Evolutionary conservation across 352 stramenopile species (phyloP), one percentile per base, ranked within the genome.

Genomic region (Pythium rishiriense): DNA sequence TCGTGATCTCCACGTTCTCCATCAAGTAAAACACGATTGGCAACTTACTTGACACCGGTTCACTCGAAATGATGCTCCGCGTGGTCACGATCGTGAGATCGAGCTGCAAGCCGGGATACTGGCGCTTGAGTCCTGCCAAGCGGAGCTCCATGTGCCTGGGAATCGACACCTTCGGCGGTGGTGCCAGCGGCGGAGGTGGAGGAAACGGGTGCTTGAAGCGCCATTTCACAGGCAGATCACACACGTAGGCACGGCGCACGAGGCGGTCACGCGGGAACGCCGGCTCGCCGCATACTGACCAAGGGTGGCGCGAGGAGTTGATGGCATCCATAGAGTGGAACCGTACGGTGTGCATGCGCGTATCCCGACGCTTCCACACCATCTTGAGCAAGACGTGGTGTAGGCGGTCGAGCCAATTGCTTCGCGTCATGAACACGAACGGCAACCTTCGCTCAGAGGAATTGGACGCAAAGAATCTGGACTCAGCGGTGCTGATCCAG

Each of bases 1-100:
- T 69, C 3, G 54, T 65, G 12, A 71, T 33, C 17, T 74, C 68
- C 2, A 61, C 24, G 33, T 50, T 68, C 3, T 70, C 64, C 3
- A 28, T 61, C 15, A n/a, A 47, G 33, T 68, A 65, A 19, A 62
- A 56, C 0, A 68, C 53, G n/a, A 47, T 45, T 10, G 62, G 62
- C 15, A 68, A 10, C 19, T 33, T 51, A n/a, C 14, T 41, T 4
- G 9, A 17, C 6, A 41, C 5, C 0, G 50, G 31, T 11, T 56
- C 42, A 19, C 29, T 43, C 12, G 31, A 37, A 25, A 55, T 33
- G 25, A 61, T 56, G 39, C 41, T 60, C 17, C 60, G 57, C 15
- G 62, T 63, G 2, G 62, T 63, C 41, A 67, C n/a, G 26, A 62
- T 45, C 5, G 60, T 62, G 21, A 67, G 15, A 25, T 67, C 60